phyloP scores from a whole-genome alignment of 1,139 yeast species.

The Pichia sp. region DNA sequence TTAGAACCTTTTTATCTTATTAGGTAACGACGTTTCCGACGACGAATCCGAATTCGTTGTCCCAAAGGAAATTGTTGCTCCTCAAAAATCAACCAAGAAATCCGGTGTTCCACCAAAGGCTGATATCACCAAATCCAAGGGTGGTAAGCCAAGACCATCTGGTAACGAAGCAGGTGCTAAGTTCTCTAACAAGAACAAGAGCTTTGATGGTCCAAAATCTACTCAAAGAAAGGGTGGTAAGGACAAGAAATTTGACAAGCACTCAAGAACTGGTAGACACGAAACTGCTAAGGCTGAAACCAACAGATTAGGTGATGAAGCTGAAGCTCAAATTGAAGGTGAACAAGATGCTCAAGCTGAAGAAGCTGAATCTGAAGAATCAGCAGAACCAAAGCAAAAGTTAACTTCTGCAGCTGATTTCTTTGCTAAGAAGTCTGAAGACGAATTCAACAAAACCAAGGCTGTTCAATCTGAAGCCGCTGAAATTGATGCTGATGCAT shows the following conservation, averaged over 20 bases:
- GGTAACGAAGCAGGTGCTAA: conserved; percentile 91
- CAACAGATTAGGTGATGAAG: conserved; percentile 82
- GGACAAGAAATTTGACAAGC: conserved; percentile 67
- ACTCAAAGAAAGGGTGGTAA: conserved; percentile 36
- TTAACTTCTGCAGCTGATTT: conserved; percentile 63
- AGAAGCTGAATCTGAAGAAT: conserved; percentile 30
- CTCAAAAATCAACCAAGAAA: conserved; percentile 82
- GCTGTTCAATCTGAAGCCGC: conserved; percentile 57
- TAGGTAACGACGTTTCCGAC: conserved; percentile 81
- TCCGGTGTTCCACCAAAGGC: conserved; percentile 74
- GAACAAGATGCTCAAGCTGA: conserved; percentile 53
- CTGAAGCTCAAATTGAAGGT: conserved; percentile 57
- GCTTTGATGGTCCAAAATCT: conserved; percentile 48
- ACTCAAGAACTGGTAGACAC: conserved; percentile 71
- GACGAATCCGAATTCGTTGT: conserved; percentile 37
- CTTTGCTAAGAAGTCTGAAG: conserved; percentile 48
- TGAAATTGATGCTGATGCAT: conserved; percentile 51
- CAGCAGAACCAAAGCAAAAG: conserved; percentile 27
- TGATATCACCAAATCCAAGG: conserved; percentile 74
- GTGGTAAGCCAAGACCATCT: conserved; percentile 43
- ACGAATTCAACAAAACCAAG: conserved; percentile 25
- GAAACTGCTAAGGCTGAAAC: conserved; percentile 80
- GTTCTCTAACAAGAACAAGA: conserved; percentile 66
- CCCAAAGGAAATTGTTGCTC: conserved; percentile 70
- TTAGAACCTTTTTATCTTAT: conserved; percentile 45